Base-by-base conservation (phyloP, 371 early-diverging fungal genomes). In the Fennellomyces sp. region DNA sequence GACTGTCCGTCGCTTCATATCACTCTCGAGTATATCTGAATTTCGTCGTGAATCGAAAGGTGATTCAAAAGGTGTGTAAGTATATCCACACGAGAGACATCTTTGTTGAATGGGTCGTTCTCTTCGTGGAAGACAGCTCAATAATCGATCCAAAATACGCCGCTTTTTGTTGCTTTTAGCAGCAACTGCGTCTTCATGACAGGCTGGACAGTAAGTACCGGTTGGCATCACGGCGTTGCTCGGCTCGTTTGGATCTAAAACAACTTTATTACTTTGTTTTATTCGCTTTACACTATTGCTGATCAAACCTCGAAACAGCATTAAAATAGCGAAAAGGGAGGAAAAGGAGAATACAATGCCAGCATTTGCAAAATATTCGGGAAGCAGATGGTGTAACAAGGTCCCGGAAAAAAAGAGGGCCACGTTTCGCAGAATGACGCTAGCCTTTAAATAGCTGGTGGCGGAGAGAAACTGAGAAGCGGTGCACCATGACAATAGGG, bases 11-110 rank as follows among this genome's bases (percentile, higher is more conserved):
- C 45, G 21, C 21, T 45, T 23, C 35, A 52, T 30, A 31, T 52
- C 52, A 19, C 27, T 58, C 35, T 60, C 62, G 11, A 62, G 48
- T 21, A 49, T 55, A 23, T 28, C 56, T 33, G 38, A 49, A 13
- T 41, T 36, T 23, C 27, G 39, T 28, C 55, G 25, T 35, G 39
- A 38, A 15, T 31, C 25, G 49, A 49, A 54, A 39, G 45, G 8
- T 45, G 17, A 19, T 23, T n/a, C 23, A 11, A 21, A 23, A 23
- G 45, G 45, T 45, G 45, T 23, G 35, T 38, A 54, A 1, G 28
- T 12, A 39, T 25, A 54, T 7, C 38, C 55, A 28, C 55, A 54
- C 15, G 39, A 36, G 6, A 26, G 55, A 11, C 55, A 54, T 4
- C 23, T 45, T 45, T 23, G 45, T 23, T 45, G 23, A 8, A 23